Conservation (phyloP, 1,284 basidiomycete genomes). For the Rhodotorula sp. region DNA sequence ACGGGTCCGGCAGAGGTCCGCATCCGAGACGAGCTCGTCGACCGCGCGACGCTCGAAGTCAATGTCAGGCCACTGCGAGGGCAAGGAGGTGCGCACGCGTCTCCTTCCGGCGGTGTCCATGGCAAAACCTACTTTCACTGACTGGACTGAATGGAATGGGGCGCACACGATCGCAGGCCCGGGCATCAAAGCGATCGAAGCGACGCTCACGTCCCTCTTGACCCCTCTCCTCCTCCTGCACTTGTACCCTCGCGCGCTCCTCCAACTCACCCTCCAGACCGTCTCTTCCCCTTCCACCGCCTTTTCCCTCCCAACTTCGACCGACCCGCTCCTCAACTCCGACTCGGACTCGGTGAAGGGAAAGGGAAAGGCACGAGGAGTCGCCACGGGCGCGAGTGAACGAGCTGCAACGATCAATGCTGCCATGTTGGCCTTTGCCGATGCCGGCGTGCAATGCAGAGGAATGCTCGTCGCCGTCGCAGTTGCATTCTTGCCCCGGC, state of each 20-base stretch:
- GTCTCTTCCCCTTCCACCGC: constrained; percentile 57
- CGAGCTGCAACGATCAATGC: constrained; percentile 60
- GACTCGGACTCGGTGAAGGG: constrained; percentile 27
- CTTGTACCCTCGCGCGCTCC: constrained; percentile 57
- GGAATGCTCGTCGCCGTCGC: constrained; percentile 53
- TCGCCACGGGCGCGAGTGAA: constrained; percentile 40
- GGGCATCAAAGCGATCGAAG: constrained; percentile 49
- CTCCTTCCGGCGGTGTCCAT: not conserved
- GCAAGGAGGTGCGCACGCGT: constrained; percentile 48
- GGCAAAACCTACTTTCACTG: constrained; percentile 16
- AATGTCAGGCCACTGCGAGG: constrained; percentile 55
- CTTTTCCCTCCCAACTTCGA: constrained; percentile 58
- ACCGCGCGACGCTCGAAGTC: constrained; percentile 56
- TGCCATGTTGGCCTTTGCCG: constrained; percentile 53
- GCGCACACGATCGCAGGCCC: constrained; percentile 45
- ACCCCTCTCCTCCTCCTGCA: constrained; percentile 52
- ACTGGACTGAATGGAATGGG: constrained; percentile 18
- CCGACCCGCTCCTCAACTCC: constrained; percentile 39
- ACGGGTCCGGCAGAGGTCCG: constrained; percentile 57
- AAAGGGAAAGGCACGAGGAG: constrained; percentile 42
- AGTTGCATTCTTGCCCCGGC: constrained; percentile 51
- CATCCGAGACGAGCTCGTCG: constrained; percentile 56
- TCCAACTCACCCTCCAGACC: constrained; percentile 65
- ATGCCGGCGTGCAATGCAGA: constrained; percentile 53
- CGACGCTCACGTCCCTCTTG: constrained; percentile 48